A percentile compares a stretch with the other conserved stretches of the same genome.
These are phyloP conservation scores for Fusarium cicatricum DNA, from an alignment of 2,329 filamentous ascomycete species.

Conservation along the genomic window DNA sequence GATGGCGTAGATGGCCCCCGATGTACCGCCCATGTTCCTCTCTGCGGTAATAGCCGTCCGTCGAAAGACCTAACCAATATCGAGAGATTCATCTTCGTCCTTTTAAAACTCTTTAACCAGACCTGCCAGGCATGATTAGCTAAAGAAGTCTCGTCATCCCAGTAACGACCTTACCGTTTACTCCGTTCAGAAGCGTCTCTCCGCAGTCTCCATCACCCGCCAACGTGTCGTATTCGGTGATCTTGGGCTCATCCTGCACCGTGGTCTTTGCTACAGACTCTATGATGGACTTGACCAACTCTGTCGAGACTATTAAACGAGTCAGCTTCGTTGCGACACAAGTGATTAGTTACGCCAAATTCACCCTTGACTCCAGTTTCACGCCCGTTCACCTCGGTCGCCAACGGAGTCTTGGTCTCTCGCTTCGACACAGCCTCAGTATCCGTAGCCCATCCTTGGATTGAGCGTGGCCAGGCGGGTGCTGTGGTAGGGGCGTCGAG, in stretches of 20 bases:
- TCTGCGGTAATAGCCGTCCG: conserved; percentile 51
- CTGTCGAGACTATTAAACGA: conserved; percentile 21
- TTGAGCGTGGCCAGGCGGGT: conserved; percentile 36
- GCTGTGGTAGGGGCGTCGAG: conserved; percentile 36
- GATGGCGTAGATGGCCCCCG: conserved; percentile 79
- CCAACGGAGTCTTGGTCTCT: conserved; percentile 6
- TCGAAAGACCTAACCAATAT: conserved; percentile 36
- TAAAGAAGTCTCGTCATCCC: background rate
- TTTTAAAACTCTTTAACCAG: conserved; percentile 37
- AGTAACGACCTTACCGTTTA: conserved; percentile 21
- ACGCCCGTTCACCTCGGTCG: conserved; percentile 6
- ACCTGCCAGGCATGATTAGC: conserved; percentile 15
- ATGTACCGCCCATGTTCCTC: conserved; percentile 77
- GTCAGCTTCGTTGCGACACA: background rate
- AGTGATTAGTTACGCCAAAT: background rate
- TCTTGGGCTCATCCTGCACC: conserved; percentile 51
- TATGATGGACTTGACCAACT: conserved; percentile 30
- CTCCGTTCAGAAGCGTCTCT: conserved; percentile 42
- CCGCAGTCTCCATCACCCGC: conserved; percentile 49
- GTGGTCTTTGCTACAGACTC: conserved; percentile 30
- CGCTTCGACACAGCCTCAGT: conserved; percentile 20
- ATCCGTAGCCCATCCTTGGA: conserved; percentile 34
- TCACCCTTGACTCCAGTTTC: conserved; percentile 36
- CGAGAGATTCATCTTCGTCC: conserved; percentile 19
- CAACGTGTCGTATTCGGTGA: conserved; percentile 44